Percentiles rank a stretch among this genome's conserved stretches.
These are phyloP conservation scores for Wickerhamomyces alni DNA, from an alignment of 805 yeast species.

Conservation along the genomic window DNA sequence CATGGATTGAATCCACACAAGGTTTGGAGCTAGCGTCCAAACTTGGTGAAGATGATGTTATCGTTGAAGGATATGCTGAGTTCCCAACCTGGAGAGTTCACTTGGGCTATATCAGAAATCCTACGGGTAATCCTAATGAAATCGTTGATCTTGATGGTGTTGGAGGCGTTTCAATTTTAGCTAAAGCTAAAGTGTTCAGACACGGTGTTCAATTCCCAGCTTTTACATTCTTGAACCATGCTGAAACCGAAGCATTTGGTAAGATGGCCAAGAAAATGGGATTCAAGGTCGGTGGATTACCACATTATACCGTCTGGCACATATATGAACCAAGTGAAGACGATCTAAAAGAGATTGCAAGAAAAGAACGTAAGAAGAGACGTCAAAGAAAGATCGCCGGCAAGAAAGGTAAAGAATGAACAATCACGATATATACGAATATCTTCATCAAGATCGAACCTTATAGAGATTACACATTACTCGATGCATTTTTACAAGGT, in stretches of 20 bases:
- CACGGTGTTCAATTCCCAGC: slow-evolving; percentile 84
- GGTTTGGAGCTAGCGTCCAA: slow-evolving; percentile 62
- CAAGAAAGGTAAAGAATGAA: too few species aligned
- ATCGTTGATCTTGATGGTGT: slow-evolving; percentile 75
- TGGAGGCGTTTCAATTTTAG: slow-evolving; percentile 80
- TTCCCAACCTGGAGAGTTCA: slow-evolving; percentile 85
- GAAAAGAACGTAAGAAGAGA: slow-evolving; percentile 61
- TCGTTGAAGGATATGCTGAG: slow-evolving; percentile 84
- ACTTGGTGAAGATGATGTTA: slow-evolving; percentile 74
- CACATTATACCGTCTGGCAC: slow-evolving; percentile 89
- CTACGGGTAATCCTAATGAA: slow-evolving; percentile 55
- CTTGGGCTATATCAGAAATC: slow-evolving; percentile 63
- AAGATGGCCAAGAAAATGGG: slow-evolving; percentile 78
- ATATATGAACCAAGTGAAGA: slow-evolving; percentile 87
- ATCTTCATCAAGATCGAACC: too few species aligned
- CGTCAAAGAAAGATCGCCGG: too few species aligned
- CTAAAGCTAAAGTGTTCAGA: slow-evolving; percentile 68
- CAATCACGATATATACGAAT: too few species aligned
- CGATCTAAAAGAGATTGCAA: slow-evolving; percentile 65
- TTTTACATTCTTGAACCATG: slow-evolving; percentile 76
- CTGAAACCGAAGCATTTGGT: slow-evolving; percentile 86
- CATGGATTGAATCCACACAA: slow-evolving; percentile 88
- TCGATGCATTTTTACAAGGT: too few species aligned
- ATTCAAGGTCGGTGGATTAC: slow-evolving; percentile 78
- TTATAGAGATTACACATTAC: too few species aligned